Conservation (phyloP, 495 filamentous ascomycete species). For the Trypethelium eluteriae region DNA sequence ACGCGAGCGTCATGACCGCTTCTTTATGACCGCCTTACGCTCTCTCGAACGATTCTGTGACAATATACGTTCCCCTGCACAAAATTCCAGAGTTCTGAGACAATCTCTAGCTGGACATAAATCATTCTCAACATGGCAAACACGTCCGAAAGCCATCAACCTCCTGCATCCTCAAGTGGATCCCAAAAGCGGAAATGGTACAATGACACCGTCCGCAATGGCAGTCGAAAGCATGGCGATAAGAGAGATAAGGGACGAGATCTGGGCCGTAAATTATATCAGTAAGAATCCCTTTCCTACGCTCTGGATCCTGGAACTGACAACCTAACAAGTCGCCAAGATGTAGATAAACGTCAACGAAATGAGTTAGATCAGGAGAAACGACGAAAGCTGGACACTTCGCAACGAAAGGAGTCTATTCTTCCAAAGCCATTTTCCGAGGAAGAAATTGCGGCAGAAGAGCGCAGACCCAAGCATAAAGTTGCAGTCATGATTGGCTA, state of each 20-base stretch:
- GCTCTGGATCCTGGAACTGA: slow-evolving; percentile 21
- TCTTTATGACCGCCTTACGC: no score
- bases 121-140: neutral
- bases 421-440: slow-evolving; percentile 54
- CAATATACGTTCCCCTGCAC: no score
- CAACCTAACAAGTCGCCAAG: slow-evolving; percentile 48
- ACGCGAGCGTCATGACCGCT: neutral
- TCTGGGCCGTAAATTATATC: slow-evolving; percentile 59
- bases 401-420: slow-evolving; percentile 35
- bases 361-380: slow-evolving; percentile 52
- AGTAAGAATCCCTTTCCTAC: slow-evolving; percentile 39
- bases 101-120: neutral
- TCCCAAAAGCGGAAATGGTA: slow-evolving; percentile 25
- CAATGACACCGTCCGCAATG: neutral
- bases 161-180: neutral
- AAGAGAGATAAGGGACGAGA: slow-evolving; percentile 51
- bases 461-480: slow-evolving; percentile 84
- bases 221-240: slow-evolving; percentile 25
- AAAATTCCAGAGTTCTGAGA: no score
- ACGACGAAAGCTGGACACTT: slow-evolving; percentile 37
- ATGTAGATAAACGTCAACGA: slow-evolving; percentile 57
- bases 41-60: no score
- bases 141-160: neutral
- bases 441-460: slow-evolving; percentile 78
- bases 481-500: slow-evolving; percentile 93